Conservation (phyloP, 73 alveolate species). For the Stentor roeselii region DNA sequence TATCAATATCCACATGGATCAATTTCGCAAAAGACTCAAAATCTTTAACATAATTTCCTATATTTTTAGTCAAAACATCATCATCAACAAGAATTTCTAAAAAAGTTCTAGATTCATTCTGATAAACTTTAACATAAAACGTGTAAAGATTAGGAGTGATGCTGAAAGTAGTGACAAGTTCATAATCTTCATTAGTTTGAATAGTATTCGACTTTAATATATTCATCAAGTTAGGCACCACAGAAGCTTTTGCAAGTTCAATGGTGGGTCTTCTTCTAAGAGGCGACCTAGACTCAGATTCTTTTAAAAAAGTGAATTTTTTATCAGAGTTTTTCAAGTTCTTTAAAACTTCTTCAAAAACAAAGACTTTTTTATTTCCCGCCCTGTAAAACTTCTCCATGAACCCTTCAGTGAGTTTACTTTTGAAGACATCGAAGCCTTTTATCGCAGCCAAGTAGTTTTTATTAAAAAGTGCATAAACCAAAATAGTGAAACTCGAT, state of each 20-base stretch:
- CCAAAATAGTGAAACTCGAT: background rate
- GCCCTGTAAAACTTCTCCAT: background rate
- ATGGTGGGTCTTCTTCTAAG: background rate
- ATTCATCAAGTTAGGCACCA: background rate
- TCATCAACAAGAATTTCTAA: background rate
- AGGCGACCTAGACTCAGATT: background rate
- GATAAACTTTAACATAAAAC: too few species aligned
- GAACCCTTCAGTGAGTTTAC: background rate
- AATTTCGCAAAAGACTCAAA: background rate
- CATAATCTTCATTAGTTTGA: background rate
- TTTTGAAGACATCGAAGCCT: background rate
- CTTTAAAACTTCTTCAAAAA: background rate
- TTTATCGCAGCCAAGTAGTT: background rate
- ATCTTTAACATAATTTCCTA: background rate
- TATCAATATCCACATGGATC: background rate
- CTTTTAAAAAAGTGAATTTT: background rate
- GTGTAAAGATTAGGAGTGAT: background rate
- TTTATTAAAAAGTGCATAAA: background rate
- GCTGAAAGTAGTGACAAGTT: background rate
- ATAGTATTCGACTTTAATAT: too few species aligned
- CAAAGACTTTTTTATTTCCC: background rate
- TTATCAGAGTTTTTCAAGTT: background rate
- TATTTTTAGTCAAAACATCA: background rate
- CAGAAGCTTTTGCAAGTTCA: background rate
- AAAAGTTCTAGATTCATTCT: too few species aligned